Base-by-base conservation (phyloP, 495 filamentous ascomycete species). In the Aspergillus bertholletiae region DNA sequence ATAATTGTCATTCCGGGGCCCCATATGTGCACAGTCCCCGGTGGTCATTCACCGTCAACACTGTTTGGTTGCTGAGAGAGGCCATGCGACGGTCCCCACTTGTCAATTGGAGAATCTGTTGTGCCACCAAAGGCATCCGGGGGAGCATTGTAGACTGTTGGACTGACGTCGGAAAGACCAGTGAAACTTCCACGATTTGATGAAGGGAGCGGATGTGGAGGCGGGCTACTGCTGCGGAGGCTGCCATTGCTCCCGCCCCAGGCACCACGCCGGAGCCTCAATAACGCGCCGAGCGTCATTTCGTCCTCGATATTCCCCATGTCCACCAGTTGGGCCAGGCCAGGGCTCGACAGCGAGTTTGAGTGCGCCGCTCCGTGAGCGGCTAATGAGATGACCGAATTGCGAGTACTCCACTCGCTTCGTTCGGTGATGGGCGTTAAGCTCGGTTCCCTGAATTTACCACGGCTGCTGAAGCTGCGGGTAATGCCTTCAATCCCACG, bases 341-440 rank as follows among this genome's bases (percentile, higher is more conserved):
- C 87, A 0, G 88, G 86, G 57, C 81, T 72, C 49, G 78, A 53
- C 56, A 82, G 48, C 22, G 66, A 58, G 68, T 71, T 71, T 15
- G 68, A 74, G 53, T 67, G 75, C 22, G 66, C 65, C 45, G 64
- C 61, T 7, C 79, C 72, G 55, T 85, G 83, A 54, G 90, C 74
- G 32, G 79, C 80, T 30, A 90, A 69, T 27, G 82, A 86, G 76
- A 94, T 88, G 60, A 94, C 81, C 3, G 88, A 93, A 64, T 97
- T 97, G 47, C 95, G 84, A 46, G 94, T 96, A 37, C 89, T 94
- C 76, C 94, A 96, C 74, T 98, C 94, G 59, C 89, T 95, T 3
- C 93, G 84, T 70, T 98, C 94, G 0, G 92, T 97, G 57, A 98
- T 98, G 5, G 94, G 94, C 2, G 94, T 98, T 26, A 98, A 74